Evolutionary conservation across 1,284 basidiomycete genomes (phyloP), one percentile per base, ranked within the genome.

Genomic region (Tilletia setariae): DNA sequence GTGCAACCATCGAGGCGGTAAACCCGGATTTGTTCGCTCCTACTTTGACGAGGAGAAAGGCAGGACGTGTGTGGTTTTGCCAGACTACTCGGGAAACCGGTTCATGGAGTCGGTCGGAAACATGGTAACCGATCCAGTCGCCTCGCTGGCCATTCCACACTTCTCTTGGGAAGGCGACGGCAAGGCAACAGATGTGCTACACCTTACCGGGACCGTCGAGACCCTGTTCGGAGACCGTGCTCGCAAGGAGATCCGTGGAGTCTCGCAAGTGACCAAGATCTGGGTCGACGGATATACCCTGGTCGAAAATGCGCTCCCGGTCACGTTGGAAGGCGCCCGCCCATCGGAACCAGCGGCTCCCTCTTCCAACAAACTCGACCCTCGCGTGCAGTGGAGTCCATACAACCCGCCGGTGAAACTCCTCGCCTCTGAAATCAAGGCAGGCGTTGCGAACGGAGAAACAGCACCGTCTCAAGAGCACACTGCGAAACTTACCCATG

Each of bases 351-450:
- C 32, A n/a, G 11, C 15, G 9, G 16, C 16, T 16, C 4, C 4
- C 25, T 51, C 49, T 6, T 4, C 35, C 6, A 28, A 19, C 13
- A 53, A 53, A 15, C 13, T 53, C 21, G 51, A 63, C 28, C 65
- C 72, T 21, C 69, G 73, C 2, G 61, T 74, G 13, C 70, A 69
- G 0, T 74, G 73, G 73, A 74, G 73, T 47, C 70, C 73, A 0
- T 74, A 74, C 59, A 72, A 70, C 25, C 73, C 73, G 1, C 73
- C 73, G 13, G 63, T 74, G 0, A 56, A 70, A 2, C 64, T 69
- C 7, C 35, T 74, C 9, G 61, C 62, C 0, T 66, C 69, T 2
- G 73, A 74, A 44, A 21, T n/a, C 35, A 43, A 21, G 15, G 21
- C 70, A 2, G 64, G 63, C 1, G 51, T 69, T 8, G 23, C 42